phyloP scores from a whole-genome alignment of 2,329 filamentous ascomycete species.

The Pseudogymnoascus sp. region DNA sequence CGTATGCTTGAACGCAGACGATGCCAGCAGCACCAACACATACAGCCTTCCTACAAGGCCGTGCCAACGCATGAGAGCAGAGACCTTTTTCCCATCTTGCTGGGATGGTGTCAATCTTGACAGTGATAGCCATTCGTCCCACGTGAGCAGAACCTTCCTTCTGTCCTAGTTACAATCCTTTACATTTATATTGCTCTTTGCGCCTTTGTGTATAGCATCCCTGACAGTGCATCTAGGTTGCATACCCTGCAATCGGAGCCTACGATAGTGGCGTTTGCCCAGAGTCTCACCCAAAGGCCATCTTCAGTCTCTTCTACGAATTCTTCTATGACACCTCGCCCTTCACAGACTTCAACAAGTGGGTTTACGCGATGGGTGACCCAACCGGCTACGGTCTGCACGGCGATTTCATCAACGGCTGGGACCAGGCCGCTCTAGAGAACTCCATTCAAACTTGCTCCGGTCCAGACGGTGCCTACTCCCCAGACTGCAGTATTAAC shows the following conservation, averaged over 20 bases:
- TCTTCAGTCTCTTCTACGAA: conserved; percentile 16
- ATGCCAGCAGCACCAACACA: background rate
- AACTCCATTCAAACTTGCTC: conserved; percentile 13
- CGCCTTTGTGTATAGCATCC: background rate
- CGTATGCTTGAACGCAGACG: background rate
- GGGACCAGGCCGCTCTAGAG: conserved; percentile 12
- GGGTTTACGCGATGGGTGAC: conserved; percentile 16
- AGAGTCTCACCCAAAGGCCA: conserved; percentile 14
- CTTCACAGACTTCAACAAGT: conserved; percentile 12
- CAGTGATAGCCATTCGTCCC: conserved; percentile 15
- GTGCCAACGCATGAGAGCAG: background rate
- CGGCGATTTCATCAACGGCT: conserved; percentile 18
- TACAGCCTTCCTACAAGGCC: background rate
- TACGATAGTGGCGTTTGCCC: conserved; percentile 18
- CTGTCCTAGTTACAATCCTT: background rate
- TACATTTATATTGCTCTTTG: background rate
- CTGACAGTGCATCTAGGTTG: background rate
- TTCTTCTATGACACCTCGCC: conserved; percentile 15
- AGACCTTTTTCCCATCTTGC: conserved; percentile 18
- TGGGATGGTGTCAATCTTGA: conserved; percentile 21
- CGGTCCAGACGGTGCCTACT: conserved; percentile 1
- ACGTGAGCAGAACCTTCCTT: conserved; percentile 12
- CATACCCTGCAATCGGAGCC: conserved; percentile 11
- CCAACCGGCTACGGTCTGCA: conserved; percentile 16
- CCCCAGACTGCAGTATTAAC: conserved; percentile 7